Conservation (phyloP, 2,329 filamentous ascomycete species). For the Leptographium galeiforme region DNA sequence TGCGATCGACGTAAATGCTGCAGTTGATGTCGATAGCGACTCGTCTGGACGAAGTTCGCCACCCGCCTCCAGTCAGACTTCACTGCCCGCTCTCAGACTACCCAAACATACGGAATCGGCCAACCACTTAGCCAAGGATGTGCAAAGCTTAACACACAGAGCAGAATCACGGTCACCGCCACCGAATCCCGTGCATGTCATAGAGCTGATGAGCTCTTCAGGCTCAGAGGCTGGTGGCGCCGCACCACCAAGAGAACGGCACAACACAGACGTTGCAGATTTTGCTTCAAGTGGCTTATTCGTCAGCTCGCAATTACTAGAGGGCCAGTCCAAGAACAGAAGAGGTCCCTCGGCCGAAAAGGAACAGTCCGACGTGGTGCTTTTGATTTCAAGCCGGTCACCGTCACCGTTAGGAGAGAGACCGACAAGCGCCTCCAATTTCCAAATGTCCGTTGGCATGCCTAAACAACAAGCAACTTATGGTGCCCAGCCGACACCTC, state of each 20-base stretch:
- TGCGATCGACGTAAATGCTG: neutral
- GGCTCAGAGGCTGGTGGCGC: neutral
- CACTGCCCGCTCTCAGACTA: neutral
- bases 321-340: neutral
- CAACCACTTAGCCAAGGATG: too few species aligned
- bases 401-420: neutral
- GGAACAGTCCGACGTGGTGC: neutral
- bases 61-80: neutral
- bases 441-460: neutral
- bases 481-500: neutral
- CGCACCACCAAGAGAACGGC: neutral
- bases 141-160: neutral
- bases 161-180: neutral
- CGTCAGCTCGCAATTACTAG: neutral
- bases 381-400: slow-evolving; percentile 2
- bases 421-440: neutral
- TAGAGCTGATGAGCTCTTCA: slow-evolving; percentile 9
- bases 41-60: neutral
- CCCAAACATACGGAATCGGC: neutral
- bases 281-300: neutral
- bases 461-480: neutral
- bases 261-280: neutral
- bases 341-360: neutral
- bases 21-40: neutral
- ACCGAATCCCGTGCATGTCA: neutral